Conservation (phyloP, 768 basidiomycete species). For the Hericium alpestre region DNA sequence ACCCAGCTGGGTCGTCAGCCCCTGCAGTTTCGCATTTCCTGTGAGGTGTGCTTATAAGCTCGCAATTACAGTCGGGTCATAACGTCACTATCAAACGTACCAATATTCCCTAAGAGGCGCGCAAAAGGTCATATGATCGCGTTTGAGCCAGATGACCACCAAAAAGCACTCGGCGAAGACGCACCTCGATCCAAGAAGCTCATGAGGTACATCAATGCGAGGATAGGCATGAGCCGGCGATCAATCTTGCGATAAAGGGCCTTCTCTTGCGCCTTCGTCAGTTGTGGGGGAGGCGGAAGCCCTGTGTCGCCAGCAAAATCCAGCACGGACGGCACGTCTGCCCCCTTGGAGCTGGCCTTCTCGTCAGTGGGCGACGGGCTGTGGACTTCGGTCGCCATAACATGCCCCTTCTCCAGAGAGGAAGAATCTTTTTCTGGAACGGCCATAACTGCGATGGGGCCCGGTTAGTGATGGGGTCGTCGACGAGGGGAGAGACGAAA, state of each 20-base stretch:
- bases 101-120: constrained; percentile 41
- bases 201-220: constrained; percentile 22
- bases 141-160: constrained; percentile 4
- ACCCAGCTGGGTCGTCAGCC: constrained; percentile 43
- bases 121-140: background rate
- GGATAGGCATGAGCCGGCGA: constrained; percentile 20
- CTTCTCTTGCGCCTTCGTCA: constrained; percentile 40
- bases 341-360: background rate
- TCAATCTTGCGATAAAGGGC: constrained; percentile 22
- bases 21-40: constrained; percentile 62
- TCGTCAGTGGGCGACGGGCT: background rate
- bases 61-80: too few relatives aligned
- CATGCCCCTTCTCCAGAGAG: background rate
- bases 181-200: constrained; percentile 21
- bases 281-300: constrained; percentile 7
- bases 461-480: background rate
- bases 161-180: background rate
- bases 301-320: constrained; percentile 6
- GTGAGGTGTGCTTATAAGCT: background rate
- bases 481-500: background rate
- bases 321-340: constrained; percentile 1
- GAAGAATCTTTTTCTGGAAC: background rate
- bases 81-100: constrained; percentile 19
- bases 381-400: background rate
- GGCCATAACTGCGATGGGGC: background rate